Evolutionary conservation across 441 rosid genomes (phyloP).

Genomic region (Geranium incanum): DNA sequence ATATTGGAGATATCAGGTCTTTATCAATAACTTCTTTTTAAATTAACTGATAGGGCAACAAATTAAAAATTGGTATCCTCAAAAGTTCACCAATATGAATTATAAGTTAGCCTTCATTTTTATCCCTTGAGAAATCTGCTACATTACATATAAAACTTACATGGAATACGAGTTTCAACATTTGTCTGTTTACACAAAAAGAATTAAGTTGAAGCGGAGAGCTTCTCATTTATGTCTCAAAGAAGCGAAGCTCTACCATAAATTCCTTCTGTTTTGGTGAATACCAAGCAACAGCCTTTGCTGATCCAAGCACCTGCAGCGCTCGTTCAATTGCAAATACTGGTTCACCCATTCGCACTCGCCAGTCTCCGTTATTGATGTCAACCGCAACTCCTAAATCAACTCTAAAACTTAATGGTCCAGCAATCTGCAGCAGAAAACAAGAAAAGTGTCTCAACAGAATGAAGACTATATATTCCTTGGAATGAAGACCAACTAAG

Average conservation of each 20-base stretch:
- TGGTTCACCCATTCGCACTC: slow-evolving; percentile 37
- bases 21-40: too few species aligned
- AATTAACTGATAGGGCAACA: too few species aligned
- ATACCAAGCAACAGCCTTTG: slow-evolving; percentile 90
- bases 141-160: neutral
- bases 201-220: neutral
- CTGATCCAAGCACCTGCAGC: slow-evolving; percentile 79
- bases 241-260: slow-evolving; percentile 85
- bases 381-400: slow-evolving; percentile 61
- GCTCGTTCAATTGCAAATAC: slow-evolving; percentile 81
- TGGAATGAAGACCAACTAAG: neutral
- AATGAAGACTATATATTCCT: neutral
- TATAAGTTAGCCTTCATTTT: too few species aligned
- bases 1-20: too few species aligned
- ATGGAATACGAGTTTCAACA: neutral
- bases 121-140: too few species aligned
- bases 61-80: too few species aligned
- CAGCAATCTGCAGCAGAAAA: slow-evolving; percentile 57
- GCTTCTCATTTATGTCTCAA: slow-evolving; percentile 38
- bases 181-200: neutral
- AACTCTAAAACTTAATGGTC: slow-evolving; percentile 81
- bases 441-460: neutral
- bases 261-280: slow-evolving; percentile 69
- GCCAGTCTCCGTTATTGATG: slow-evolving; percentile 40
- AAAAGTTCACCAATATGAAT: too few species aligned